These are phyloP conservation scores for Leucogyrophana mollusca DNA, from an alignment of 768 basidiomycete species.

Conservation along the genomic window DNA sequence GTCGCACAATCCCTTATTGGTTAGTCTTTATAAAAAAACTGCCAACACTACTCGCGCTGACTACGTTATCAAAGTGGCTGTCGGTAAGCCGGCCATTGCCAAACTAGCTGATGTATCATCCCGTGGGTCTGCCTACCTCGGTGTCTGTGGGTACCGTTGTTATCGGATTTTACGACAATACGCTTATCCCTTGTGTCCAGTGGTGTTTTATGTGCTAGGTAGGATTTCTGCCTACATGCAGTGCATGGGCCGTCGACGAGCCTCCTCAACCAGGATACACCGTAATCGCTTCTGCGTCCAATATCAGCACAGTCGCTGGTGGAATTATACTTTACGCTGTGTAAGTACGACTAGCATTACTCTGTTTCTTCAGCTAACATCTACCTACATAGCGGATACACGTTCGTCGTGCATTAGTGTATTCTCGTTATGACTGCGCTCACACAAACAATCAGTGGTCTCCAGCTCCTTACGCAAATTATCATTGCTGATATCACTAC, in stretches of 20 bases:
- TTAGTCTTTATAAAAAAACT: slow-evolving; percentile 20
- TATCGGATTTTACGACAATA: background rate
- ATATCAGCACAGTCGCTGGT: slow-evolving; percentile 43
- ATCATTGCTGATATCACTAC: slow-evolving; percentile 64
- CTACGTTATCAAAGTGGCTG: slow-evolving; percentile 29
- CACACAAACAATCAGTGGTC: slow-evolving; percentile 35
- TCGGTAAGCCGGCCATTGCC: slow-evolving; percentile 63
- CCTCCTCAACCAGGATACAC: slow-evolving; percentile 38
- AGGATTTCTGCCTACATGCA: slow-evolving; percentile 13
- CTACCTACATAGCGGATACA: slow-evolving; percentile 51
- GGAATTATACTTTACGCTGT: slow-evolving; percentile 62
- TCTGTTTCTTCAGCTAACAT: slow-evolving; percentile 12
- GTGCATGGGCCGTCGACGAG: too few relatives aligned
- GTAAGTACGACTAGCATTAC: slow-evolving; percentile 29
- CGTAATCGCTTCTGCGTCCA: slow-evolving; percentile 50
- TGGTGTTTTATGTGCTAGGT: slow-evolving; percentile 62
- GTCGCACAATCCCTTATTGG: slow-evolving; percentile 47
- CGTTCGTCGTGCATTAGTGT: slow-evolving; percentile 40
- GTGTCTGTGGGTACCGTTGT: slow-evolving; percentile 46
- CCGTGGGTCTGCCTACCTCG: slow-evolving; percentile 52
- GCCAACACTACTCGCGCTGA: background rate
- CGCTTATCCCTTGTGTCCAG: slow-evolving; percentile 21
- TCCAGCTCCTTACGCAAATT: slow-evolving; percentile 64
- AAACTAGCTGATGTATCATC: slow-evolving; percentile 67
- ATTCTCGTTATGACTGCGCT: too few relatives aligned